phyloP scores from a whole-genome alignment of 345 rosid species.

The Arabis hirsuta region DNA sequence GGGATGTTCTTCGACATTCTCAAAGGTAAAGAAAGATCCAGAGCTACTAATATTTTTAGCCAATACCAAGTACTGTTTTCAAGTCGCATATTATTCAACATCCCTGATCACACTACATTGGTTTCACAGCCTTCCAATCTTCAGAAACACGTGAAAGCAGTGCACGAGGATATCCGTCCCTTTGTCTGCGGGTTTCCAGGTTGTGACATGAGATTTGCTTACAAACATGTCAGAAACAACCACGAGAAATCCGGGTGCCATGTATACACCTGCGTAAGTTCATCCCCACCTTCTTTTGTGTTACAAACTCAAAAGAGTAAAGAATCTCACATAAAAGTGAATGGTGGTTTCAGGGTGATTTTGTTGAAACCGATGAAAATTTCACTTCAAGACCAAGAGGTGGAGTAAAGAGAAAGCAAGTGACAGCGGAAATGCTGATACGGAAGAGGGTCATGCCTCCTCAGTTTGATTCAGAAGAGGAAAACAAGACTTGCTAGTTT shows the following conservation, averaged over 20 bases:
- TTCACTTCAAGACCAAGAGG: slow-evolving; percentile 80
- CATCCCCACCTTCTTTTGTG: background rate
- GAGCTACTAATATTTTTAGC: background rate
- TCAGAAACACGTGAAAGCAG: slow-evolving; percentile 69
- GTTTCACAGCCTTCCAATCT: slow-evolving; percentile 70
- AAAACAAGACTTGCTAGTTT: slow-evolving; percentile 20
- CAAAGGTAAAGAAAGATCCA: slow-evolving; percentile 53
- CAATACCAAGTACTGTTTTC: too few species aligned
- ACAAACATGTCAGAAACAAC: slow-evolving; percentile 78
- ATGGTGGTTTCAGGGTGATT: slow-evolving; percentile 68
- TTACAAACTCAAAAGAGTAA: background rate
- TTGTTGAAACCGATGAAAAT: slow-evolving; percentile 63
- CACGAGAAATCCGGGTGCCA: slow-evolving; percentile 71
- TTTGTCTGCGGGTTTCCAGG: slow-evolving; percentile 61
- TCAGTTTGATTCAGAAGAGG: slow-evolving; percentile 34
- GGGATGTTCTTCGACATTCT: slow-evolving; percentile 67
- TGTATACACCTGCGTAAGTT: slow-evolving; percentile 62
- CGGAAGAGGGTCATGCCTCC: slow-evolving; percentile 68
- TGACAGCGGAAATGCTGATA: slow-evolving; percentile 58
- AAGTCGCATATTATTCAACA: background rate
- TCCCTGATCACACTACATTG: background rate
- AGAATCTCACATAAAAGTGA: background rate
- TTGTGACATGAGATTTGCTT: slow-evolving; percentile 75
- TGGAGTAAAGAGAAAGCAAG: slow-evolving; percentile 68
- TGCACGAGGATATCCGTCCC: slow-evolving; percentile 58